phyloP scores from a whole-genome alignment of 2,329 filamentous ascomycete genomes.

The Stagonosporopsis vannaccii region DNA sequence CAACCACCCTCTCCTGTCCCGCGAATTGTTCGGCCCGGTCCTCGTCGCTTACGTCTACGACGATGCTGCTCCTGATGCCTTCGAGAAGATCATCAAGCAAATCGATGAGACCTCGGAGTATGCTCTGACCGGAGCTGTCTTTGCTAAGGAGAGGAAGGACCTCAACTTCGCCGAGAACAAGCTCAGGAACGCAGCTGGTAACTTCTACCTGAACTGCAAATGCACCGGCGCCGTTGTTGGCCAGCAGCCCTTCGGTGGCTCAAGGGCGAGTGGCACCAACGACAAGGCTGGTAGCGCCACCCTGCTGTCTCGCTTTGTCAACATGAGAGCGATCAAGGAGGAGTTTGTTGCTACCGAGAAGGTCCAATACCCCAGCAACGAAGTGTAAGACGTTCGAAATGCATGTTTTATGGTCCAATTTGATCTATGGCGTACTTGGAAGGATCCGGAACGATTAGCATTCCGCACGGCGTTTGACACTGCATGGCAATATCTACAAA shows the following conservation, averaged over 20 bases:
- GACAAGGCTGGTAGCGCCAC: slow-evolving; percentile 65
- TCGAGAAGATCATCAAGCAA: slow-evolving; percentile 65
- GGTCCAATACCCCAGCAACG: slow-evolving; percentile 63
- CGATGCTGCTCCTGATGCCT: slow-evolving; percentile 66
- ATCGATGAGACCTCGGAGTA: slow-evolving; percentile 79
- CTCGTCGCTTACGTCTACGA: slow-evolving; percentile 80
- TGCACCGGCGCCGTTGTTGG: slow-evolving; percentile 61
- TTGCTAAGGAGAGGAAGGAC: slow-evolving; percentile 72
- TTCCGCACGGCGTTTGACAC: slow-evolving; percentile 15
- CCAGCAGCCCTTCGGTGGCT: slow-evolving; percentile 62
- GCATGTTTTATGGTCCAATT: neutral
- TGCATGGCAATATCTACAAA: slow-evolving; percentile 9
- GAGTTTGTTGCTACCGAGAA: slow-evolving; percentile 58
- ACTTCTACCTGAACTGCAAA: slow-evolving; percentile 90
- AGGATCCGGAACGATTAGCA: slow-evolving; percentile 1
- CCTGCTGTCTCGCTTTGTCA: slow-evolving; percentile 61
- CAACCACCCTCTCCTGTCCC: slow-evolving; percentile 74
- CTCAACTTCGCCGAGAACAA: slow-evolving; percentile 74
- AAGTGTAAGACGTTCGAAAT: slow-evolving; percentile 34
- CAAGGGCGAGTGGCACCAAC: slow-evolving; percentile 64
- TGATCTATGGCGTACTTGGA: slow-evolving; percentile 10
- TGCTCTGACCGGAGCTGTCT: slow-evolving; percentile 77
- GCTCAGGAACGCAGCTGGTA: slow-evolving; percentile 76
- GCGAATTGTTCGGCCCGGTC: slow-evolving; percentile 84
- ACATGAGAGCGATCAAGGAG: slow-evolving; percentile 64